A percentile compares a stretch with the other conserved stretches of the same genome.
phyloP scores from a whole-genome alignment of 176 grass and related monocot species.

The Carex cristatella region DNA sequence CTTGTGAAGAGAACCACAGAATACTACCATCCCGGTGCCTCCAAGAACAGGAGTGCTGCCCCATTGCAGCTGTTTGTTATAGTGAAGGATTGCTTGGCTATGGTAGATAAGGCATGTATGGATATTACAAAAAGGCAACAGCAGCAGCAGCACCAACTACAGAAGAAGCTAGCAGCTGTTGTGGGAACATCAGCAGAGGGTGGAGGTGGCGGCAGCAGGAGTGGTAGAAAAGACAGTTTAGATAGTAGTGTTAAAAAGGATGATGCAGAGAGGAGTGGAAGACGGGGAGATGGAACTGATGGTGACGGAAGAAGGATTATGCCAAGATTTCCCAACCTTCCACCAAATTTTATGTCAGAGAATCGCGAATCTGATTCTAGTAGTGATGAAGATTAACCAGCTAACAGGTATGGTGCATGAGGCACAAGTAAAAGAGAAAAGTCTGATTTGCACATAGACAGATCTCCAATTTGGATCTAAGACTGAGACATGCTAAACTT shows the following conservation, averaged over 20 bases:
- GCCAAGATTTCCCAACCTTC: conserved; percentile 87
- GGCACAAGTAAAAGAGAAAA: background rate
- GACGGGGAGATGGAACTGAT: conserved; percentile 33
- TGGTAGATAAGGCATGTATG: conserved; percentile 91
- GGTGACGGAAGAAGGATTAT: conserved; percentile 56
- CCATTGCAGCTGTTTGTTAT: conserved; percentile 80
- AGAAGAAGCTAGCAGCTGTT: conserved; percentile 26
- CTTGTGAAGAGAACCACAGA: conserved; percentile 65
- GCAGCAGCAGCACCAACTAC: conserved; percentile 43
- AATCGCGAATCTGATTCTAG: conserved; percentile 75
- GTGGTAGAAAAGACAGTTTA: background rate
- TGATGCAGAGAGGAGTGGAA: conserved; percentile 28
- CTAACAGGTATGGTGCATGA: conserved; percentile 11
- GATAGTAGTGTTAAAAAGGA: conserved; percentile 23
- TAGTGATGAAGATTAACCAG: conserved; percentile 63
- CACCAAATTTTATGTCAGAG: conserved; percentile 82
- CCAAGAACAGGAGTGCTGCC: conserved; percentile 57
- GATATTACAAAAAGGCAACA: conserved; percentile 75
- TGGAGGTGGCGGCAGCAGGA: background rate
- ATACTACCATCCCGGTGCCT: conserved; percentile 79
- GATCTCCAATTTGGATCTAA: background rate
- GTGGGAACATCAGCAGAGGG: background rate
- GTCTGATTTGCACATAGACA: background rate
- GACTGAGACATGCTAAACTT: background rate
- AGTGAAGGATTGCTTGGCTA: conserved; percentile 88